These are phyloP conservation scores for Phascolomyces articulosus DNA, from an alignment of 371 early-diverging fungal genomes.

Conservation along the genomic window DNA sequence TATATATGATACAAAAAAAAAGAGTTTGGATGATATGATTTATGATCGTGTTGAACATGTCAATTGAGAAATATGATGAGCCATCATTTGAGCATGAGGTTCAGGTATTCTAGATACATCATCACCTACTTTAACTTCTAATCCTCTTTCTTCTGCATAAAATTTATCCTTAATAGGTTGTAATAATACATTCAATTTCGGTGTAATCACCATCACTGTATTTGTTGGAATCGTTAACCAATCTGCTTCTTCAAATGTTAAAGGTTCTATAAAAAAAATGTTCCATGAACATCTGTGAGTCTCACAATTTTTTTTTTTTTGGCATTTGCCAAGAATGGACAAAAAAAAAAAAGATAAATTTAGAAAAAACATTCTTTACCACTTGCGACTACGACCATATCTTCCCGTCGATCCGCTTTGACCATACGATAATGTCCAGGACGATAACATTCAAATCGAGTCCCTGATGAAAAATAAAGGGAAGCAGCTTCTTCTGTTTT, in stretches of 20 bases:
- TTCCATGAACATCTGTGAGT: no score
- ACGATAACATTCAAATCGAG: slow-evolving; percentile 60
- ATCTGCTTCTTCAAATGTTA: slow-evolving; percentile 84
- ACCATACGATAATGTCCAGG: slow-evolving; percentile 79
- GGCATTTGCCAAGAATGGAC: no score
- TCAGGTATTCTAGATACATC: slow-evolving; percentile 50
- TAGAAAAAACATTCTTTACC: slow-evolving; percentile 37
- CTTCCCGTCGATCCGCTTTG: slow-evolving; percentile 82
- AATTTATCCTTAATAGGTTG: slow-evolving; percentile 78
- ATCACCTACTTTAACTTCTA: slow-evolving; percentile 38
- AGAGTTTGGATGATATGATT: no score
- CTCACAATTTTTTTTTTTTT: not conserved
- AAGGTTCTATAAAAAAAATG: slow-evolving; percentile 59
- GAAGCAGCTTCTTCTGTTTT: slow-evolving; percentile 74
- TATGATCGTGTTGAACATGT: not conserved
- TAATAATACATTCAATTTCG: slow-evolving; percentile 74
- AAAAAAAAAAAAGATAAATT: not conserved
- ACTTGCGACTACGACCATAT: slow-evolving; percentile 82
- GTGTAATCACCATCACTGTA: slow-evolving; percentile 76
- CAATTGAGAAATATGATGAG: slow-evolving; percentile 5
- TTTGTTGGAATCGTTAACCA: slow-evolving; percentile 86
- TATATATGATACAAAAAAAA: no score
- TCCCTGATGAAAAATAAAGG: slow-evolving; percentile 81
- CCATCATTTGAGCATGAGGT: slow-evolving; percentile 37
- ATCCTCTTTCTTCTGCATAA: slow-evolving; percentile 52